phyloP scores from a whole-genome alignment of 140 eudicot species.

The Cichorium intybus region DNA sequence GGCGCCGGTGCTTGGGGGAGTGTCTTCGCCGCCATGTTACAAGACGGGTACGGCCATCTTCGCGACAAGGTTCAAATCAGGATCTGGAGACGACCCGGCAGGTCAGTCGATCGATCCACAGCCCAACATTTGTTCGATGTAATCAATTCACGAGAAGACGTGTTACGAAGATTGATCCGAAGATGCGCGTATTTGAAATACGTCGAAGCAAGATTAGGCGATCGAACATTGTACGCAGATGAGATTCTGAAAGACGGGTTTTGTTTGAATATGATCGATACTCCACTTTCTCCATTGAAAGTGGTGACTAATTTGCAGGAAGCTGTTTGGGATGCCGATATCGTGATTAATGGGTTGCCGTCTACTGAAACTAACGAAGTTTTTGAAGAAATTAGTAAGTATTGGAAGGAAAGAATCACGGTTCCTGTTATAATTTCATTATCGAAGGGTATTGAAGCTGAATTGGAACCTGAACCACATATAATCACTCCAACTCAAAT shows the following conservation, averaged over 20 bases:
- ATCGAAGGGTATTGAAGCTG: slow-evolving; percentile 94
- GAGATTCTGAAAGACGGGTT: slow-evolving; percentile 94
- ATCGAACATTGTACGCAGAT: slow-evolving; percentile 67
- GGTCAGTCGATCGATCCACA: slow-evolving; percentile 65
- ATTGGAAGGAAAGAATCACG: slow-evolving; percentile 81
- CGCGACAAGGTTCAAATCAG: slow-evolving; percentile 81
- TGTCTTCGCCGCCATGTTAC: slow-evolving; percentile 80
- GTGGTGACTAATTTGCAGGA: slow-evolving; percentile 95
- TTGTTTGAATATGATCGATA: slow-evolving; percentile 94
- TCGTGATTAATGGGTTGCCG: slow-evolving; percentile 82
- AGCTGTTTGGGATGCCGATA: slow-evolving; percentile 99
- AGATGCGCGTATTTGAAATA: slow-evolving; percentile 87
- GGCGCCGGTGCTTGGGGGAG: slow-evolving; percentile 99
- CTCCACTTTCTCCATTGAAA: slow-evolving; percentile 88
- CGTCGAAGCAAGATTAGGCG: slow-evolving; percentile 88
- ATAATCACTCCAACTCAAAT: slow-evolving; percentile 92
- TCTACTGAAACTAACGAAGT: slow-evolving; percentile 76
- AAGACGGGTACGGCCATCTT: slow-evolving; percentile 68
- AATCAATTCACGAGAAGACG: slow-evolving; percentile 86
- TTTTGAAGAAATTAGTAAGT: slow-evolving; percentile 74
- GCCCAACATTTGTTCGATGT: slow-evolving; percentile 88
- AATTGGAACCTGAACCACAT: slow-evolving; percentile 73
- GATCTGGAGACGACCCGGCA: slow-evolving; percentile 87
- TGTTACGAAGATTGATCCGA: slow-evolving; percentile 70
- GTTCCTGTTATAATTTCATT: slow-evolving; percentile 67